phyloP scores from a whole-genome alignment of 2,329 filamentous ascomycete species.

The Penicillium sp. region DNA sequence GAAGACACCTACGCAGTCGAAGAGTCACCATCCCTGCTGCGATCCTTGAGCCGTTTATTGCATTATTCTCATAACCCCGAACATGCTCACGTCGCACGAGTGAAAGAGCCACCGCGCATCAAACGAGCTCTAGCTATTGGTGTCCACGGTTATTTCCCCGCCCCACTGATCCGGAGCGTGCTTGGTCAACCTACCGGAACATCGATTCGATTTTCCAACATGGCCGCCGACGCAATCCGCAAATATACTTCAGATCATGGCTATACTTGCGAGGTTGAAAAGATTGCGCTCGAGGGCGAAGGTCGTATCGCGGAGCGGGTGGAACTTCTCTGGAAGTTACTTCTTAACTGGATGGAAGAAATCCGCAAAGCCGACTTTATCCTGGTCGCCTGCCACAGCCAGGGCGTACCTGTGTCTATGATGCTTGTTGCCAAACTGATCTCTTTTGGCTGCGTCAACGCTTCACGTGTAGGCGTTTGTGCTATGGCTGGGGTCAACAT shows the following conservation, averaged over 20 bases:
- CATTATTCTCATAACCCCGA: constrained; percentile 51
- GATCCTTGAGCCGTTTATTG: constrained; percentile 44
- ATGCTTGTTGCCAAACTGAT: constrained; percentile 93
- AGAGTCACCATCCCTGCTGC: constrained; percentile 58
- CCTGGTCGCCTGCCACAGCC: constrained; percentile 86
- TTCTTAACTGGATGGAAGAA: constrained; percentile 91
- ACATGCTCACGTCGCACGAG: constrained; percentile 65
- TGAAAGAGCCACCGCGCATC: constrained; percentile 63
- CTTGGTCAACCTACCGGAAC: constrained; percentile 94
- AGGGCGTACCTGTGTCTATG: constrained; percentile 87
- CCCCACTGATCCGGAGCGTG: constrained; percentile 77
- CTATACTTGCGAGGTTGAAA: constrained; percentile 77
- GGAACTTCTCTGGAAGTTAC: constrained; percentile 85
- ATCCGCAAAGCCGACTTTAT: constrained; percentile 84
- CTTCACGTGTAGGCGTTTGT: constrained; percentile 75
- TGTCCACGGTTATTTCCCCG: constrained; percentile 89
- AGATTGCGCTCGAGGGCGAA: constrained; percentile 89
- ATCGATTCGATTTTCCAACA: constrained; percentile 84
- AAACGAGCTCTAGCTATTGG: constrained; percentile 88
- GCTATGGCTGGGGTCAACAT: constrained; percentile 87
- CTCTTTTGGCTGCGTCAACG: constrained; percentile 74
- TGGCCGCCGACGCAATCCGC: constrained; percentile 75
- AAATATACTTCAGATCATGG: constrained; percentile 72
- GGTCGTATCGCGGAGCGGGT: constrained; percentile 86
- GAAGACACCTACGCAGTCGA: constrained; percentile 42